These are phyloP conservation scores for Ottelia alismoides DNA, from an alignment of 106 monocot genomes.

Conservation along the genomic window DNA sequence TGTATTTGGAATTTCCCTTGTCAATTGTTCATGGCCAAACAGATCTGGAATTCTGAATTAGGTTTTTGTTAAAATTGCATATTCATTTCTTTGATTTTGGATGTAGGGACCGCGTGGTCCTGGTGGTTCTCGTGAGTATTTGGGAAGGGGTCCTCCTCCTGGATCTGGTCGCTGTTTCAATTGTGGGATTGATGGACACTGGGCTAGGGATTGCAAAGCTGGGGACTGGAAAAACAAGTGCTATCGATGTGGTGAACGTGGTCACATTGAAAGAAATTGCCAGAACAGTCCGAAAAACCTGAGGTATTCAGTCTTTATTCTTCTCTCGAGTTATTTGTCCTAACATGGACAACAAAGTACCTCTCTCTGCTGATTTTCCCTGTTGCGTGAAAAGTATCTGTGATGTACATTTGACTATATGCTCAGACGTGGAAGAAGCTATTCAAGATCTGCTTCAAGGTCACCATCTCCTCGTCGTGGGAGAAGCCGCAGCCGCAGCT, in stretches of 20 bases:
- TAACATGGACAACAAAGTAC: not conserved
- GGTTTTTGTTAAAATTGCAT: not conserved
- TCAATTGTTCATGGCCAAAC: not conserved
- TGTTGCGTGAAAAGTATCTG: not conserved
- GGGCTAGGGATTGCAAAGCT: slow-evolving; percentile 98
- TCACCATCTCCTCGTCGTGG: slow-evolving; percentile 68
- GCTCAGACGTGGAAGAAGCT: slow-evolving; percentile 50
- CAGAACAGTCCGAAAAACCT: slow-evolving; percentile 86
- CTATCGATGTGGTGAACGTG: slow-evolving; percentile 98
- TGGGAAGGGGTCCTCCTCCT: slow-evolving; percentile 93
- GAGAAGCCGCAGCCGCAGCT: slow-evolving; percentile 61
- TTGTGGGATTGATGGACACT: slow-evolving; percentile 97
- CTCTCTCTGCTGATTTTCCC: not conserved
- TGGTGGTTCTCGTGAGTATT: slow-evolving; percentile 73
- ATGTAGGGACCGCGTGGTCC: slow-evolving; percentile 73
- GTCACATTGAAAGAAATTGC: slow-evolving; percentile 92
- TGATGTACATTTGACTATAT: no score
- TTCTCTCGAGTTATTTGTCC: not conserved
- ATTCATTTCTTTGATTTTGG: not conserved
- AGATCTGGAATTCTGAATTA: not conserved
- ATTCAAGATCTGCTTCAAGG: slow-evolving; percentile 39
- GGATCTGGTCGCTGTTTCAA: slow-evolving; percentile 98
- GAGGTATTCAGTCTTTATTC: slow-evolving; percentile 19
- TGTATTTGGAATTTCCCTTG: not conserved
- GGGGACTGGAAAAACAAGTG: slow-evolving; percentile 99